A percentile compares a stretch with the other conserved stretches of the same genome.
These are phyloP conservation scores for Dictyostelium brefeldianum DNA, from an alignment of 78 protist species.

Conservation along the genomic window DNA sequence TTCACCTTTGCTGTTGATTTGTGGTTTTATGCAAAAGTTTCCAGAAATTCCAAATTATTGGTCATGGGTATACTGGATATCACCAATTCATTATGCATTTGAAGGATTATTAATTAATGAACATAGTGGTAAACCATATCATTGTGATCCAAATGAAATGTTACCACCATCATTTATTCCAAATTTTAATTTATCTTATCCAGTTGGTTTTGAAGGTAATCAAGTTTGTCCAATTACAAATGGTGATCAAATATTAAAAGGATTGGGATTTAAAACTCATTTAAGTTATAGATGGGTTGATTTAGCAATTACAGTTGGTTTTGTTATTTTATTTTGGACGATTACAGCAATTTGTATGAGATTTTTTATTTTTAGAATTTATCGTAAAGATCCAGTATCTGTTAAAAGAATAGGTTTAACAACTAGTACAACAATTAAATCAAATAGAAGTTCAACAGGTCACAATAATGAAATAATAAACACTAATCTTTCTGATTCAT, in stretches of 20 bases:
- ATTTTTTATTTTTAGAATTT: background rate
- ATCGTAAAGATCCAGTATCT: slow-evolving; percentile 9
- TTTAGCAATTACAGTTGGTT: background rate
- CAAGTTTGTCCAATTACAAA: slow-evolving; percentile 60
- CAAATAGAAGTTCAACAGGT: slow-evolving; percentile 2
- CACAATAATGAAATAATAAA: background rate
- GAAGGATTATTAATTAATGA: slow-evolving; percentile 72
- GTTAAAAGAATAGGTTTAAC: background rate
- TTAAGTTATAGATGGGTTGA: slow-evolving; percentile 29
- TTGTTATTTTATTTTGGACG: background rate
- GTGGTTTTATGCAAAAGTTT: slow-evolving; percentile 28
- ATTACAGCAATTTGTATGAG: slow-evolving; percentile 9
- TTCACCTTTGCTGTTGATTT: slow-evolving; percentile 29
- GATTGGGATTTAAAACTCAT: background rate
- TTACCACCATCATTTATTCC: slow-evolving; percentile 40
- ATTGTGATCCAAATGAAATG: slow-evolving; percentile 22
- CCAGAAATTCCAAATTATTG: slow-evolving; percentile 62
- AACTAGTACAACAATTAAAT: background rate
- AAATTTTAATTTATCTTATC: slow-evolving; percentile 28
- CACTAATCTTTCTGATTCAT: background rate
- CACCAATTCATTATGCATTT: slow-evolving; percentile 66
- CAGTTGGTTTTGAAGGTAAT: slow-evolving; percentile 36
- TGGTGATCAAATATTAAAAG: slow-evolving; percentile 53
- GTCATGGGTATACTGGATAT: slow-evolving; percentile 75
- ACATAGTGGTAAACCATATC: slow-evolving; percentile 6